These are phyloP conservation scores for Chaetomium cochliodes DNA, from an alignment of 495 filamentous ascomycete genomes.

Conservation along the genomic window DNA sequence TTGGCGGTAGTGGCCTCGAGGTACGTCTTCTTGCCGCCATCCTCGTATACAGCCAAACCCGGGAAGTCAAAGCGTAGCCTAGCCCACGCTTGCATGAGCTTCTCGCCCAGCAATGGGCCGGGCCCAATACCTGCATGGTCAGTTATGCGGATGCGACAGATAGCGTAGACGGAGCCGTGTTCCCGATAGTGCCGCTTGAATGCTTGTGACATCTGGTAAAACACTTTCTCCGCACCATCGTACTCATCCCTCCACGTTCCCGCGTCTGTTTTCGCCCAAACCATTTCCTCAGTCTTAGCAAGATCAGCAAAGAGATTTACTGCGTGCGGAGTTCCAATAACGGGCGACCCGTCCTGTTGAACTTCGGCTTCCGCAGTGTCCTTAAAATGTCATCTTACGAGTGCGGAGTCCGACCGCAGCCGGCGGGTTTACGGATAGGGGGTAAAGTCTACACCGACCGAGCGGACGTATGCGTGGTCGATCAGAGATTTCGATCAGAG, in stretches of 20 bases:
- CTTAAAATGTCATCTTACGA: background rate
- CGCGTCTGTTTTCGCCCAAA: background rate
- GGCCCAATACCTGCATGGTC: too few relatives aligned
- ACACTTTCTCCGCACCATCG: background rate
- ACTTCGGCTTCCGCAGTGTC: background rate
- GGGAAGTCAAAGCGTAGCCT: constrained; percentile 2
- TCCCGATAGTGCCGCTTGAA: constrained; percentile 2
- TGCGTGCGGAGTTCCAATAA: background rate
- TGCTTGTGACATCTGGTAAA: background rate
- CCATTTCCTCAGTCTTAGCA: background rate
- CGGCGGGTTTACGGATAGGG: background rate
- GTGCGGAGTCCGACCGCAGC: background rate
- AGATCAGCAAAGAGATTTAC: background rate
- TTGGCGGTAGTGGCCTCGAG: constrained; percentile 6
- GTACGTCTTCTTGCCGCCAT: constrained; percentile 1
- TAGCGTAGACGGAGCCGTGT: constrained; percentile 5
- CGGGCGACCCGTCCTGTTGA: background rate
- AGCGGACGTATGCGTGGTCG: background rate
- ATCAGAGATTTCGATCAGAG: too few relatives aligned
- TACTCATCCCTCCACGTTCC: constrained; percentile 1
- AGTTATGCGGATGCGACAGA: constrained; percentile 5
- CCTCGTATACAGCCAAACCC: background rate
- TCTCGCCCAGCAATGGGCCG: background rate
- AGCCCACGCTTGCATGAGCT: background rate
- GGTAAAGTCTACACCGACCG: background rate